phyloP scores from a whole-genome alignment of 257 asterid genomes.

The Solanum pimpinellifolium region DNA sequence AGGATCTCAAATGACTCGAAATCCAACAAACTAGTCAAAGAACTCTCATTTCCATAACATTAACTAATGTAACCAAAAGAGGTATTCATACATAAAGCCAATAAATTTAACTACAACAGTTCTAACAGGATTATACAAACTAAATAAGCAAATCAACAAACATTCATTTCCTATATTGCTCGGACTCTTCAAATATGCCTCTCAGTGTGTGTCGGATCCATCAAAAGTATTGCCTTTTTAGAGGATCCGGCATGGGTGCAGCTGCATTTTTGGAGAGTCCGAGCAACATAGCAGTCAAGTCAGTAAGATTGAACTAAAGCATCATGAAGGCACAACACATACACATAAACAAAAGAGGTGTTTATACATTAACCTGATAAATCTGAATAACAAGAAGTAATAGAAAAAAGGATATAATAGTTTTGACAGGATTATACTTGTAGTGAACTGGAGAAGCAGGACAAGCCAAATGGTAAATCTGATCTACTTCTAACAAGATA shows the following conservation, averaged over 20 bases:
- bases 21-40: neutral
- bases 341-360: neutral
- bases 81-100: neutral
- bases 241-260: neutral
- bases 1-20: constrained; percentile 30
- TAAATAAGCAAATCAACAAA: neutral
- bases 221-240: too few relatives aligned
- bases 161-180: neutral
- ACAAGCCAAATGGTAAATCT: neutral
- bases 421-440: constrained; percentile 8
- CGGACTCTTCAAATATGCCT: neutral
- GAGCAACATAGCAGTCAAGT: neutral
- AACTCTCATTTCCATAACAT: neutral
- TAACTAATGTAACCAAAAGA: neutral
- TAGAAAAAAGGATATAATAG: neutral
- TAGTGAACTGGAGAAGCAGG: constrained; percentile 12
- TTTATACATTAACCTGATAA: neutral
- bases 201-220: neutral
- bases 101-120: neutral
- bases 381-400: neutral
- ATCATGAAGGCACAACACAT: neutral
- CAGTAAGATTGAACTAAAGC: neutral
- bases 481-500: neutral
- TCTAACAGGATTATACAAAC: neutral
- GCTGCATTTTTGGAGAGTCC: neutral